These are phyloP conservation scores for Coemansia sp. DNA, from an alignment of 192 early-diverging fungal species.

Conservation along the genomic window DNA sequence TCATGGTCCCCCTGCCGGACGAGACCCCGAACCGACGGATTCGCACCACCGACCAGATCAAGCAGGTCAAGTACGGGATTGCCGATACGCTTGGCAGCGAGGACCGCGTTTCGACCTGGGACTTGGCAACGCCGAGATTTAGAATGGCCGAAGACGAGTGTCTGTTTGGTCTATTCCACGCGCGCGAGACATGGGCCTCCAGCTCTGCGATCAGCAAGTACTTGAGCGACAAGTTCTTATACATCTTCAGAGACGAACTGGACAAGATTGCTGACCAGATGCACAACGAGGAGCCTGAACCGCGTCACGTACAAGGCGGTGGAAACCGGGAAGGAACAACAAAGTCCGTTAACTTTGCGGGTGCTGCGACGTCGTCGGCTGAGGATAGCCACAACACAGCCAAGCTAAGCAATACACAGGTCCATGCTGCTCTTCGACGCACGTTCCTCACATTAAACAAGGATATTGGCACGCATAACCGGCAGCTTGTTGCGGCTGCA, in stretches of 20 bases:
- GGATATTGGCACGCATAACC: conserved; percentile 66
- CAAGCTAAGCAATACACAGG: conserved; percentile 38
- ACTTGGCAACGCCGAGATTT: conserved; percentile 81
- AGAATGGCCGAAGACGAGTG: conserved; percentile 83
- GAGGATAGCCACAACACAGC: conserved; percentile 17
- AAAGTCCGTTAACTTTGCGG: conserved; percentile 48
- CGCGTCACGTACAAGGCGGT: conserved; percentile 2
- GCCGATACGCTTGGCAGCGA: conserved; percentile 74
- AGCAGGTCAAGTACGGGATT: conserved; percentile 83
- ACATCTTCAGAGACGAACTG: conserved; percentile 70
- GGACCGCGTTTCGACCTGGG: conserved; percentile 77
- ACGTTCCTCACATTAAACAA: conserved; percentile 82
- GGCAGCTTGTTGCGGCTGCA: conserved; percentile 47
- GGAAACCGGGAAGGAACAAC: conserved; percentile 12
- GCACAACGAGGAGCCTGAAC: conserved; percentile 30
- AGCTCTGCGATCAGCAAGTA: conserved; percentile 61
- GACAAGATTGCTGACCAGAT: conserved; percentile 60
- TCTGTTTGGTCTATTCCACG: conserved; percentile 86
- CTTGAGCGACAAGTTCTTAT: conserved; percentile 68
- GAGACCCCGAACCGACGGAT: conserved; percentile 78
- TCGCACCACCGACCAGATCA: conserved; percentile 80
- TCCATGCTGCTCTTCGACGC: conserved; percentile 69
- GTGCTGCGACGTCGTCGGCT: neutral
- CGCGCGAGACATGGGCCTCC: conserved; percentile 55
- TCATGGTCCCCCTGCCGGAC: conserved; percentile 76